Conservation (phyloP, 1,284 basidiomycete genomes). For the Puccinia brachypodii region DNA sequence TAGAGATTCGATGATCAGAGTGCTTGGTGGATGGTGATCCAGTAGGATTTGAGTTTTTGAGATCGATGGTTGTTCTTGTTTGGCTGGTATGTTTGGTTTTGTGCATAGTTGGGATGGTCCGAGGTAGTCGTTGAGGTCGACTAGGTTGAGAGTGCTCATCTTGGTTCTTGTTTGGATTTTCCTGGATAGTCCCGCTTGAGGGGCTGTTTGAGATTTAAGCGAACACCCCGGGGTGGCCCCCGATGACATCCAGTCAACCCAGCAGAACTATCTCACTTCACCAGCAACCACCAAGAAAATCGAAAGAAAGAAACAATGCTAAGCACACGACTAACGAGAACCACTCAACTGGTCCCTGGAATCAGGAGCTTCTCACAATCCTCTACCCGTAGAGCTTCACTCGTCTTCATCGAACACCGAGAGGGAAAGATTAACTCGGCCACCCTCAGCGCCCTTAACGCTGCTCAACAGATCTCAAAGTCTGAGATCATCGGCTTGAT, state of each 20-base stretch:
- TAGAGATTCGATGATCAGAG: constrained; percentile 54
- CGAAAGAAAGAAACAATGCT: too few species aligned
- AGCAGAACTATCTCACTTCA: too few species aligned
- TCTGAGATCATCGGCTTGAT: constrained; percentile 81
- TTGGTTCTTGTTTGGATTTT: too few species aligned
- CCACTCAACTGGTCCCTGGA: too few species aligned
- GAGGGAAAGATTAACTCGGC: constrained; percentile 77
- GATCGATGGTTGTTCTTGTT: constrained; percentile 23
- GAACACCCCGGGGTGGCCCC: too few species aligned
- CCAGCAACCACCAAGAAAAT: too few species aligned
- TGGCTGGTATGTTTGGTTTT: constrained; percentile 76
- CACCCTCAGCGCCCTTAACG: constrained; percentile 84
- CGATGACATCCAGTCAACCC: too few species aligned
- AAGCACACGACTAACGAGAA: too few species aligned
- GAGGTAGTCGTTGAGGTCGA: constrained; percentile 97
- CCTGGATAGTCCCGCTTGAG: too few species aligned
- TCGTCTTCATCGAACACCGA: constrained; percentile 85
- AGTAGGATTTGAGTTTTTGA: constrained; percentile 81
- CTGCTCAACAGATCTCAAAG: constrained; percentile 75
- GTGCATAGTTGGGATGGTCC: constrained; percentile 97
- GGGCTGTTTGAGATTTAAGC: too few species aligned
- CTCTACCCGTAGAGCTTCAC: too few species aligned
- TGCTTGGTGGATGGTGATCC: constrained; percentile 61
- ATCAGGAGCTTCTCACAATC: too few species aligned
- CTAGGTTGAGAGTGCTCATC: constrained; percentile 60